Evolutionary conservation across 2,329 filamentous ascomycete genomes (phyloP).

Genomic region (Scedosporium boydii): DNA sequence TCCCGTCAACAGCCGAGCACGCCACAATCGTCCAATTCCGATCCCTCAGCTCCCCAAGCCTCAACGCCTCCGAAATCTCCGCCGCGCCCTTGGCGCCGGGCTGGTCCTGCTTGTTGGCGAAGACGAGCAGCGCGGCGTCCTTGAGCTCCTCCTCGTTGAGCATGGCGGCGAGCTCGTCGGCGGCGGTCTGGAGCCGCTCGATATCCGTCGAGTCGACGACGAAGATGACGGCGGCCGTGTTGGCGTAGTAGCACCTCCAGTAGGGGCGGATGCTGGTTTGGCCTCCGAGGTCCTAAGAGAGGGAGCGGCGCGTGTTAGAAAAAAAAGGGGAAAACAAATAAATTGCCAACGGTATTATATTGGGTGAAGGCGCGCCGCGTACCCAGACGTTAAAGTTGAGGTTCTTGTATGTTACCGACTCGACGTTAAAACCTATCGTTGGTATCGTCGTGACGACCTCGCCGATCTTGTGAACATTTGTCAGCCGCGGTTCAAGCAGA

Average conservation of each 20-base stretch:
- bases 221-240: conserved; percentile 97
- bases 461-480: conserved; percentile 58
- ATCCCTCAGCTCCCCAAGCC: conserved; percentile 82
- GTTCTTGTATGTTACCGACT: conserved; percentile 97
- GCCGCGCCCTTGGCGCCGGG: conserved; percentile 92
- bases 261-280: conserved; percentile 98
- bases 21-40: conserved; percentile 99
- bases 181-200: conserved; percentile 82
- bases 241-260: conserved; percentile 99
- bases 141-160: conserved; percentile 93
- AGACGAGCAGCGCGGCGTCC: conserved; percentile 85
- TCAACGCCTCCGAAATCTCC: conserved; percentile 90
- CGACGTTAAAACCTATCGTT: conserved; percentile 98
- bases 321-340: not conserved
- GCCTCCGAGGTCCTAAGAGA: conserved; percentile 70
- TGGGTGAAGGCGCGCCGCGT: conserved; percentile 31
- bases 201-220: conserved; percentile 98
- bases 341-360: too few species aligned
- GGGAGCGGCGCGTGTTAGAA: not conserved
- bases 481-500: not conserved
- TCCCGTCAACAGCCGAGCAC: conserved; percentile 91
- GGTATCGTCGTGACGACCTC: conserved; percentile 99
- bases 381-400: conserved; percentile 99
- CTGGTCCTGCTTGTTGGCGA: conserved; percentile 98
- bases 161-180: conserved; percentile 91